Conservation (phyloP, 2,329 filamentous ascomycete species). For the Tricladium varicosporioides region DNA sequence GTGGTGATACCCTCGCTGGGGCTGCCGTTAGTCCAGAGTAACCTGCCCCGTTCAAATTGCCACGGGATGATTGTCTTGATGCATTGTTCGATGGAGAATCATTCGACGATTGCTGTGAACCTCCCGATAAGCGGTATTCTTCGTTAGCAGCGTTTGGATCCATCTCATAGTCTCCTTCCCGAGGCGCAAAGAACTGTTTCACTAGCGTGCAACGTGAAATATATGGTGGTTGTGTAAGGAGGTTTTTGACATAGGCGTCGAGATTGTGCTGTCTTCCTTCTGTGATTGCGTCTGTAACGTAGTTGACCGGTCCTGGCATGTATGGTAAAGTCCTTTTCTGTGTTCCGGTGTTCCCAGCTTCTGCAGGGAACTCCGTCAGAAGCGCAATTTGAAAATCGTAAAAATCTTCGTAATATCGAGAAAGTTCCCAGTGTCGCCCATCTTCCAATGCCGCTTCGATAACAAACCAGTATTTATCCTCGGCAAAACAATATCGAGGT, state of each 20-base stretch:
- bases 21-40: conserved; percentile 54
- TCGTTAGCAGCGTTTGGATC: conserved; percentile 65
- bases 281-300: conserved; percentile 96
- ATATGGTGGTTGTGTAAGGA: conserved; percentile 78
- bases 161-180: conserved; percentile 90
- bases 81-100: conserved; percentile 59
- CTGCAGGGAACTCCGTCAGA: conserved; percentile 85
- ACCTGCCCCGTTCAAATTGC: conserved; percentile 57
- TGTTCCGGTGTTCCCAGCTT: conserved; percentile 81
- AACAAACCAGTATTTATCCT: conserved; percentile 99
- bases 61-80: conserved; percentile 64
- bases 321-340: conserved; percentile 85
- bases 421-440: conserved; percentile 87
- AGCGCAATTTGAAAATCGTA: conserved; percentile 98
- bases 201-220: conserved; percentile 84
- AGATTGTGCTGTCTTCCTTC: conserved; percentile 89
- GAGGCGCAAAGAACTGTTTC: conserved; percentile 84
- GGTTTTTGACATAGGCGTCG: conserved; percentile 92
- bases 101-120: conserved; percentile 64
- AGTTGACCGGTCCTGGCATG: conserved; percentile 97
- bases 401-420: conserved; percentile 95
- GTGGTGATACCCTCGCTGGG: conserved; percentile 36
- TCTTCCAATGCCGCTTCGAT: conserved; percentile 91
- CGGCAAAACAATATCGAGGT: conserved; percentile 89
- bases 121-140: conserved; percentile 72